Base-by-base conservation (phyloP, 164 flowering plant genomes). In the Santalum album region DNA sequence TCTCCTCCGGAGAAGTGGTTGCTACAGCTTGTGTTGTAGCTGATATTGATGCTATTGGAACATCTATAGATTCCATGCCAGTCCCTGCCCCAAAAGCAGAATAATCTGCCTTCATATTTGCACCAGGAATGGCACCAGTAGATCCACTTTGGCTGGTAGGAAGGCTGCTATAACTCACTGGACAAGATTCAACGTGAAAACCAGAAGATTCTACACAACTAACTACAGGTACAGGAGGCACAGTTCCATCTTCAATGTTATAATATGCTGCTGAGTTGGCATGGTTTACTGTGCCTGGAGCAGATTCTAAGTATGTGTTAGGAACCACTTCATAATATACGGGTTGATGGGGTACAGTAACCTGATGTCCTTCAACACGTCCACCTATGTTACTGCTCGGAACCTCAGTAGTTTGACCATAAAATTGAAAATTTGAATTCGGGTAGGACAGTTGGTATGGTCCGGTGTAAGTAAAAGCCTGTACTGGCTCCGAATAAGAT, bases 371-470 rank as follows among this genome's bases (percentile, higher is more conserved):
- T 63, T 78, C 91, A 47, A 61, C 36, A 59, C 66, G 78, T 20
- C 72, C 72, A 69, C 84, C 87, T 26, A 76, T 72, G 25, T 60
- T 71, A 59, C 61, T 51, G 42, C 53, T 64, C 20, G 77, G 54
- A 44, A 66, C 65, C 39, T 65, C 82, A 56, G 75, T 10, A 27
- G 78, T 17, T 19, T 75, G 78, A n/a, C 69, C 83, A 69, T 81
- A 83, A 68, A 76, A 86, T 14, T 67, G 67, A 65, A 59, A 69
- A 57, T 53, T 61, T 18, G 84, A 49, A 35, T 50, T 68, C 24
- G 83, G 61, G 54, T 74, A 84, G 7, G 77, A 21, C 23, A 72
- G 17, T 52, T 47, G 73, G 61, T 77, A 79, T 39, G 74, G 86
- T 19, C 69, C 81, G 1, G 73, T 12, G 56, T 76, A 84, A 23